phyloP scores from a whole-genome alignment of 1,284 basidiomycete genomes.

The Prillingera fragicola region DNA sequence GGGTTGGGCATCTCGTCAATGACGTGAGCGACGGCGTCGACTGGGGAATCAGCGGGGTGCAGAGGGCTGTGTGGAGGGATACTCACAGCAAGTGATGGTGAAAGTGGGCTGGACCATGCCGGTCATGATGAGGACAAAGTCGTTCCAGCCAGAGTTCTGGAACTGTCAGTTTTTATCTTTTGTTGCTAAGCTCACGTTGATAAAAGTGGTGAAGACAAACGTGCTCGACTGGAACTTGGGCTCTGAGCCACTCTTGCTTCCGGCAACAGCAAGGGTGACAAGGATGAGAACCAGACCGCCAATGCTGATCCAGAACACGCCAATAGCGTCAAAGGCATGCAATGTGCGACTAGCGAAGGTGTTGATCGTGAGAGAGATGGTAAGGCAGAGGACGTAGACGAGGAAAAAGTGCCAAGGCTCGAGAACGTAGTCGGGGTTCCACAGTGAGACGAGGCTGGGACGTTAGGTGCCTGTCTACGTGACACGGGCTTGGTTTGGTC shows the following conservation, averaged over 20 bases:
- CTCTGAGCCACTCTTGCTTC: not conserved
- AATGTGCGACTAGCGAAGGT: not conserved
- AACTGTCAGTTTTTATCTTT: not conserved
- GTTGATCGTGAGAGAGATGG: constrained; percentile 5
- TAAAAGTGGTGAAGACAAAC: constrained; percentile 5
- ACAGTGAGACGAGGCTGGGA: constrained; percentile 1
- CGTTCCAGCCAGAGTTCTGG: constrained; percentile 2
- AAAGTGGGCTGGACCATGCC: constrained; percentile 6
- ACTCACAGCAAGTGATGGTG: not conserved
- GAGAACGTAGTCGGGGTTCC: constrained; percentile 4
- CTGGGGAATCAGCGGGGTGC: not conserved
- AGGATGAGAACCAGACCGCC: not conserved
- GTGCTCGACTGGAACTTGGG: constrained; percentile 2
- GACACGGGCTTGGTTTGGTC: no score
- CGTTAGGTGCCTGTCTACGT: no score
- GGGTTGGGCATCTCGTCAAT: constrained; percentile 2
- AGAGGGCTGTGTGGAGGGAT: not conserved
- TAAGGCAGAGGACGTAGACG: constrained; percentile 4
- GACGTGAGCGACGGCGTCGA: not conserved
- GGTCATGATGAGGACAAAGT: constrained; percentile 6
- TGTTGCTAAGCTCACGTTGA: not conserved
- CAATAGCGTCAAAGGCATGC: constrained; percentile 1
- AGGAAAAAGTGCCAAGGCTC: constrained; percentile 5
- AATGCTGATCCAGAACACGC: not conserved
- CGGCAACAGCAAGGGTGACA: constrained; percentile 1